Evolutionary conservation across 2,329 filamentous ascomycete genomes (phyloP), one percentile per base, ranked within the genome.

Genomic region (Fusarium sp.): DNA sequence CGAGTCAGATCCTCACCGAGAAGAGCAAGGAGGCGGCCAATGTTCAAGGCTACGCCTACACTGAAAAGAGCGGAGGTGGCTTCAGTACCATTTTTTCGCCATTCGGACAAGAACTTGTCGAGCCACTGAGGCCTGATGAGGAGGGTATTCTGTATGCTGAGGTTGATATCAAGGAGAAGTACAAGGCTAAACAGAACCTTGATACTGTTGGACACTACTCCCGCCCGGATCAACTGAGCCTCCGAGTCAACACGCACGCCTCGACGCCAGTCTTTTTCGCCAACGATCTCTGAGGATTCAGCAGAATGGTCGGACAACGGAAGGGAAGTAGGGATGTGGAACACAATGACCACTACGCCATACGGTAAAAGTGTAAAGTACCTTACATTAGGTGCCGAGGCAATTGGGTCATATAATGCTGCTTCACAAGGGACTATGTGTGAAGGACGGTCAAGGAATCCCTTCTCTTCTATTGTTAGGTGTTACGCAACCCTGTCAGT

Each of bases 71-170:
- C 12, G 42, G 42, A 24, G 42, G 42, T 44, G 42, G 42, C 4
- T 44, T 44, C 42, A 44, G 42, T 24, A 44, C 42, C 20, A 44
- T 44, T 20, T 44, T 44, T 44, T 44, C 42, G 22, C 42, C 42
- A 16, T 44, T 44, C 7, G 2, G 73, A 55, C 1, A 78, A 82
- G 62, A 77, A 12, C 69, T 82, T 1, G 70, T 69, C 6, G 76
- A 82, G 57, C 71, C 78, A 0, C 57, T 80, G 1, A 74, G 67
- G 3, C 62, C 75, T 7, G 75, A 74, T 3, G 75, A 70, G 16
- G 81, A 83, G 61, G 82, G 80, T 0, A 80, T 84, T 17, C 67
- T 84, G n/a, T 81, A 80, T 46, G 81, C 81, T 0, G 81, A 84
- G 64, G 74, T 84, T 16, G 77, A 84, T 57, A 75, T 49, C 65